Percentiles rank a stretch among this genome's conserved stretches.
These are phyloP conservation scores for Juglanconis oblonga DNA, from an alignment of 2,329 filamentous ascomycete genomes.

Conservation along the genomic window DNA sequence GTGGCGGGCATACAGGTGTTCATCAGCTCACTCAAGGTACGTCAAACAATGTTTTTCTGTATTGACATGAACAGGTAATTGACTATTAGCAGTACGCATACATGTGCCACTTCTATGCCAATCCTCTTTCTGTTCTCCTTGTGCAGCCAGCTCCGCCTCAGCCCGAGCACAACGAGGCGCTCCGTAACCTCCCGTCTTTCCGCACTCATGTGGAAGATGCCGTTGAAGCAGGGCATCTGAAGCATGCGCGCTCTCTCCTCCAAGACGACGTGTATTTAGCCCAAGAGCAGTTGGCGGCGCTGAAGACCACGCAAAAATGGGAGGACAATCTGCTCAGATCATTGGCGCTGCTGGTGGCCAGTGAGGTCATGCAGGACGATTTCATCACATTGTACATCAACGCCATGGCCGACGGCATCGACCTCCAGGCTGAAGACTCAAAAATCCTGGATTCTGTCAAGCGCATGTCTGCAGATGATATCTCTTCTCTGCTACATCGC, in stretches of 20 bases:
- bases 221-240: slow-evolving; percentile 40
- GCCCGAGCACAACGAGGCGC: slow-evolving; percentile 61
- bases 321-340: slow-evolving; percentile 44
- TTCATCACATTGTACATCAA: slow-evolving; percentile 60
- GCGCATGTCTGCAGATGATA: slow-evolving; percentile 54
- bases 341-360: slow-evolving; percentile 43
- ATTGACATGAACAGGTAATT: slow-evolving; percentile 14
- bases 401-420: slow-evolving; percentile 55
- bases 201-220: slow-evolving; percentile 48
- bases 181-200: slow-evolving; percentile 70
- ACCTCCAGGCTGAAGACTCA: slow-evolving; percentile 45
- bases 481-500: slow-evolving; percentile 39
- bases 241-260: slow-evolving; percentile 51
- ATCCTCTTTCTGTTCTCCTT: slow-evolving; percentile 66
- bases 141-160: slow-evolving; percentile 42
- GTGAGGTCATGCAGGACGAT: slow-evolving; percentile 32
- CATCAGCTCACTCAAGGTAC: slow-evolving; percentile 65
- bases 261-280: slow-evolving; percentile 55
- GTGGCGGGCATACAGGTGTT: slow-evolving; percentile 74
- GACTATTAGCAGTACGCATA: slow-evolving; percentile 63
- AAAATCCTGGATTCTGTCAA: slow-evolving; percentile 57
- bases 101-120: slow-evolving; percentile 84
- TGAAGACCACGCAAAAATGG: slow-evolving; percentile 25
- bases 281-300: slow-evolving; percentile 16
- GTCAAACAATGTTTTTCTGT: slow-evolving; percentile 2